A percentile compares a stretch with the other conserved stretches of the same genome.
phyloP scores from a whole-genome alignment of 2,329 filamentous ascomycete species.

The Tetracladium maxilliforme region DNA sequence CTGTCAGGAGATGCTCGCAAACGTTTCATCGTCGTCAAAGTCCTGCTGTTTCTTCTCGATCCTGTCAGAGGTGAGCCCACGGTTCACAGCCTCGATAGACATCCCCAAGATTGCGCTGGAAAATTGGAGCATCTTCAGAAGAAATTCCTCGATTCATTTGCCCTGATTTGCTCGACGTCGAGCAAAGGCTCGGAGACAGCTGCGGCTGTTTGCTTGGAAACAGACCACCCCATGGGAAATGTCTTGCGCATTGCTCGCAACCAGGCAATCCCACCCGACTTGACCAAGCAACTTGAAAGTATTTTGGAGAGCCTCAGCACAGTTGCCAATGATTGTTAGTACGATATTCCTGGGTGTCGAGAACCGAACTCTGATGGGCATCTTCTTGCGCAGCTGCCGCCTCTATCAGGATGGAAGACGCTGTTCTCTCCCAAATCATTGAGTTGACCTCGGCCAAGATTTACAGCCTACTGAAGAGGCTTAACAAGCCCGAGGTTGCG shows the following conservation, averaged over 20 bases:
- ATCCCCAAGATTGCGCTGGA: conserved; percentile 7
- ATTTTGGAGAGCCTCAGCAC: conserved; percentile 7
- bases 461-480: too few species aligned
- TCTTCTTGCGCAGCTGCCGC: too few species aligned
- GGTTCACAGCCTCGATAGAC: conserved; percentile 7
- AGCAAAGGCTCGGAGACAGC: conserved; percentile 10
- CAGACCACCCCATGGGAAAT: conserved; percentile 8
- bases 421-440: too few species aligned
- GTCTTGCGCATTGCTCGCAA: conserved; percentile 15
- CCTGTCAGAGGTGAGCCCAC: conserved; percentile 13
- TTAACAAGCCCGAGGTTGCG: too few species aligned
- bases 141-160: conserved; percentile 18
- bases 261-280: conserved; percentile 8
- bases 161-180: conserved; percentile 14
- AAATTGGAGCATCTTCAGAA: conserved; percentile 7
- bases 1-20: conserved; percentile 5
- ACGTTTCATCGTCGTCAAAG: conserved; percentile 6
- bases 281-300: conserved; percentile 6
- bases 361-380: too few species aligned
- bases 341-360: too few species aligned
- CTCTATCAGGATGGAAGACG: too few species aligned
- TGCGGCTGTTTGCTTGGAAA: conserved; percentile 16
- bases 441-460: too few species aligned
- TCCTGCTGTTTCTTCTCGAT: conserved; percentile 10
- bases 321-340: conserved; percentile 10